Percentiles rank a stretch among this genome's conserved stretches.
Conservation (phyloP, 768 basidiomycete genomes). For the Ramaria sp. region DNA sequence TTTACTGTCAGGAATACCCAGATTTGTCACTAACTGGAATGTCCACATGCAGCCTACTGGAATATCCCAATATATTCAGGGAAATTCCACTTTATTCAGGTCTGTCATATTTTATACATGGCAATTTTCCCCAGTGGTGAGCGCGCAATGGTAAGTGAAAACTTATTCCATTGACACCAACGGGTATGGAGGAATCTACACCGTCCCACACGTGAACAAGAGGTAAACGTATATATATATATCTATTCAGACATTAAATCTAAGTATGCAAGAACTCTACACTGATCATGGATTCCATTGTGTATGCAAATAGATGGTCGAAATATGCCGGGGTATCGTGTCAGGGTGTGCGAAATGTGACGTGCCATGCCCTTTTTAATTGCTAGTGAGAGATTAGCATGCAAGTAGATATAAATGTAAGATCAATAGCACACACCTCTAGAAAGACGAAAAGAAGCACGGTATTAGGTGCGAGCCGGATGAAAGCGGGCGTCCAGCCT, state of each 20-base stretch:
- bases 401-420: not conserved
- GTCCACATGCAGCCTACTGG: no score
- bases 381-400: slow-evolving; percentile 32
- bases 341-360: not conserved
- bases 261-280: not conserved
- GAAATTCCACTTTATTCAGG: no score
- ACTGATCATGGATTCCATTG: not conserved
- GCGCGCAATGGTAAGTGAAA: no score
- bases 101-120: no score
- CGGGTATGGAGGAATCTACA: no score
- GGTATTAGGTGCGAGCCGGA: slow-evolving; percentile 76
- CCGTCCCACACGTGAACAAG: no score
- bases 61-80: no score
- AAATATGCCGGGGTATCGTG: not conserved
- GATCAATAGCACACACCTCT: slow-evolving; percentile 38
- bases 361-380: slow-evolving; percentile 55
- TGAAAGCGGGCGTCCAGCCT: slow-evolving; percentile 85
- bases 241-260: no score
- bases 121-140: no score
- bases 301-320: not conserved
- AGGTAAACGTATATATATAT: not conserved
- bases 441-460: slow-evolving; percentile 79
- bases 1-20: no score
- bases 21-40: no score
- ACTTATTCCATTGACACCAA: no score